Conservation (phyloP, 306 rosid genomes). For the Fragaria vesca region DNA sequence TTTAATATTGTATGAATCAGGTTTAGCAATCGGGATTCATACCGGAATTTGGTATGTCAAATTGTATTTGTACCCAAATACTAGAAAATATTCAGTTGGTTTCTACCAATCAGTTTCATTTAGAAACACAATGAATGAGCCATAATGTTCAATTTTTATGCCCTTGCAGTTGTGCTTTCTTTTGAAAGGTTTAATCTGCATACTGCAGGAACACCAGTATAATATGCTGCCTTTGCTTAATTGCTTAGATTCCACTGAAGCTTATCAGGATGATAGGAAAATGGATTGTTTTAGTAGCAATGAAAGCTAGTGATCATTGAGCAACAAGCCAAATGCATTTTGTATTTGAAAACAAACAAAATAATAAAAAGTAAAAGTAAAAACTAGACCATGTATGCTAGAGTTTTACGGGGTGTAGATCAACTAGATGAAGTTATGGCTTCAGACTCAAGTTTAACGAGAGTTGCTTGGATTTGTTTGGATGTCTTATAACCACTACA, state of each 20-base stretch:
- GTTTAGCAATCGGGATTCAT: conserved; percentile 14
- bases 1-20: conserved; percentile 19
- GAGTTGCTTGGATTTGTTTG: too few species aligned
- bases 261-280: not conserved
- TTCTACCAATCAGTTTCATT: not conserved
- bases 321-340: not conserved
- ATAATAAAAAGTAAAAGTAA: too few species aligned
- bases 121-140: not conserved
- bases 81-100: not conserved
- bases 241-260: not conserved
- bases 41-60: conserved; percentile 13
- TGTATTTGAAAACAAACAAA: too few species aligned
- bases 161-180: not conserved
- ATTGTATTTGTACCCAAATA: conserved; percentile 8
- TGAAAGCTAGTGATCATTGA: not conserved
- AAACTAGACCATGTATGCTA: too few species aligned
- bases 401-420: too few species aligned
- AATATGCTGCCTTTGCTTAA: not conserved
- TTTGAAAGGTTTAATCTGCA: not conserved
- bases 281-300: not conserved
- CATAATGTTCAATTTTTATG: not conserved
- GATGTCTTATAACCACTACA: too few species aligned
- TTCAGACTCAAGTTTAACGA: too few species aligned
- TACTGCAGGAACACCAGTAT: not conserved
- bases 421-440: too few species aligned